phyloP scores from a whole-genome alignment of 2,329 filamentous ascomycete species.

The Penicillium sp. region DNA sequence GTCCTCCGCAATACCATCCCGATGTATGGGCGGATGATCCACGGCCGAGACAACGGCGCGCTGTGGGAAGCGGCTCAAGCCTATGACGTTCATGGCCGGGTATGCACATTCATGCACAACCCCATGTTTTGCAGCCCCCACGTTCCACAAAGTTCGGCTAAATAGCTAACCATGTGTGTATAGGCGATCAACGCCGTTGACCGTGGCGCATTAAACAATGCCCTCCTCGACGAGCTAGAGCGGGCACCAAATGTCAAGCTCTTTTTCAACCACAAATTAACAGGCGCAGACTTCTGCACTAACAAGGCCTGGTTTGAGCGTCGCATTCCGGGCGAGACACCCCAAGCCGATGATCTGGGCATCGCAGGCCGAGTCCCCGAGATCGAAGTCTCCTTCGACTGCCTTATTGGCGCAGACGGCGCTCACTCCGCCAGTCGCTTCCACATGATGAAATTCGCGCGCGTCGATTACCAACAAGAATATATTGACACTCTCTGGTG shows the following conservation, averaged over 20 bases:
- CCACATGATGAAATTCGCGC: slow-evolving; percentile 92
- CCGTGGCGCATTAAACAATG: slow-evolving; percentile 76
- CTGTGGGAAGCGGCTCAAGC: slow-evolving; percentile 78
- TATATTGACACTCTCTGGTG: slow-evolving; percentile 98
- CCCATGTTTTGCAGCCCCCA: slow-evolving; percentile 3
- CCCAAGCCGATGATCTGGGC: slow-evolving; percentile 29
- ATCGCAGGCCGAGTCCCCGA: slow-evolving; percentile 59
- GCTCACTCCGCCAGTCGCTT: slow-evolving; percentile 89
- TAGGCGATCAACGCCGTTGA: slow-evolving; percentile 86
- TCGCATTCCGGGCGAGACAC: slow-evolving; percentile 34
- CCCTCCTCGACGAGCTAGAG: slow-evolving; percentile 79
- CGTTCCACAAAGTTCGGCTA: slow-evolving; percentile 2
- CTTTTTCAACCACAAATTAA: slow-evolving; percentile 91
- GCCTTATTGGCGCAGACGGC: slow-evolving; percentile 92
- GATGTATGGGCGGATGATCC: slow-evolving; percentile 97
- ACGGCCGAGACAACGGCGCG: slow-evolving; percentile 66
- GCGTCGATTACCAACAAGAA: slow-evolving; percentile 87
- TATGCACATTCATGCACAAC: slow-evolving; percentile 40
- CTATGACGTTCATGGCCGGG: slow-evolving; percentile 86
- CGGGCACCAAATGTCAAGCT: slow-evolving; percentile 84
- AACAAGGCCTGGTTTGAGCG: slow-evolving; percentile 86
- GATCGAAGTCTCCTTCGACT: slow-evolving; percentile 82
- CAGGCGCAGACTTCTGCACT: slow-evolving; percentile 77
- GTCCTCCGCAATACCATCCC: slow-evolving; percentile 80
- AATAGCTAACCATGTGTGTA: not conserved